Percentiles rank a stretch among this genome's conserved stretches.
phyloP scores from a whole-genome alignment of 805 yeast species.

The Diddensiella caesifluorescens region DNA sequence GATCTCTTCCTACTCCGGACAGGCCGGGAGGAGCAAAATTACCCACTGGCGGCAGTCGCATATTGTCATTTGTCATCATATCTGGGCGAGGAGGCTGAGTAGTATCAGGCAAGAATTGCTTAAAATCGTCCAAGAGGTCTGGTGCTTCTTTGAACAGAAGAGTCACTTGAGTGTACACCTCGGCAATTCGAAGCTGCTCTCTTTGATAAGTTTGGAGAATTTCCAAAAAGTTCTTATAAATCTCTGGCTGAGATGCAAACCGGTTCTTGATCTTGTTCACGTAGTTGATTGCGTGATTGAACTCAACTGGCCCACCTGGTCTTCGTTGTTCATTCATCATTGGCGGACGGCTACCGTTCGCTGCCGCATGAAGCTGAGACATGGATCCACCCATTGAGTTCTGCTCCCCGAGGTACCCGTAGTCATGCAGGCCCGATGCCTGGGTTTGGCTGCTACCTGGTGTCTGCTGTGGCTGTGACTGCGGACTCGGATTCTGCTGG shows the following conservation, averaged over 20 bases:
- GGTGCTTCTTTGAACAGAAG: conserved; percentile 87
- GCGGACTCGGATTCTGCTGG: conserved; percentile 4
- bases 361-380: conserved; percentile 38
- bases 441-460: conserved; percentile 4
- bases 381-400: conserved; percentile 22
- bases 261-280: conserved; percentile 95
- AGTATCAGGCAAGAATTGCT: conserved; percentile 88
- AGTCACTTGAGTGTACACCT: conserved; percentile 92
- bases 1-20: conserved; percentile 4
- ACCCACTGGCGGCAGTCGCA: conserved; percentile 83
- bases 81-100: conserved; percentile 35
- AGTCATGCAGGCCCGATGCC: conserved; percentile 1
- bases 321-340: conserved; percentile 22
- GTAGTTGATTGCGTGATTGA: conserved; percentile 93
- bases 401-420: conserved; percentile 4
- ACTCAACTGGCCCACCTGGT: conserved; percentile 70
- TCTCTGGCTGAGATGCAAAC: conserved; percentile 90
- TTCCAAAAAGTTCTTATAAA: conserved; percentile 89
- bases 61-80: conserved; percentile 28
- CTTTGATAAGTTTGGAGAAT: conserved; percentile 94
- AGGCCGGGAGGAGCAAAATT: conserved; percentile 65
- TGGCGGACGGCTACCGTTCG: conserved; percentile 27
- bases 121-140: conserved; percentile 88
- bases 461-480: conserved; percentile 5
- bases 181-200: conserved; percentile 91